Conservation (phyloP, 306 rosid species). For the Fragaria ananassa region DNA sequence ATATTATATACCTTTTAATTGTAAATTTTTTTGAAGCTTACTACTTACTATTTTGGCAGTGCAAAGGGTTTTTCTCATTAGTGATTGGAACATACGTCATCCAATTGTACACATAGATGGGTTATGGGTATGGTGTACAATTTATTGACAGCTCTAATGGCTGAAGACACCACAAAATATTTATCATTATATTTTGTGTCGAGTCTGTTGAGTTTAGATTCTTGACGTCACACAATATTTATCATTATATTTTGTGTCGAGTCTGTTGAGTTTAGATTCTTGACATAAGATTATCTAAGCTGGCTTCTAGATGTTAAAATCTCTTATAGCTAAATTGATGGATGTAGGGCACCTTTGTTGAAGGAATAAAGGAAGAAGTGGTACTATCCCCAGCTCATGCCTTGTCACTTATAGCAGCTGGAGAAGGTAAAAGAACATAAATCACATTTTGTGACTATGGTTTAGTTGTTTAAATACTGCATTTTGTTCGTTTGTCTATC, state of each 20-base stretch:
- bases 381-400: slow-evolving; percentile 99
- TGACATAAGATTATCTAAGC: slow-evolving; percentile 1
- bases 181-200: background rate
- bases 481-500: background rate
- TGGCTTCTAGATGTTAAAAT: slow-evolving; percentile 3
- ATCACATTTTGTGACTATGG: slow-evolving; percentile 10
- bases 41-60: background rate
- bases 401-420: slow-evolving; percentile 95
- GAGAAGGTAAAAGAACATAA: slow-evolving; percentile 70
- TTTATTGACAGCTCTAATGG: background rate
- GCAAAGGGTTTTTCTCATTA: background rate
- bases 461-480: background rate
- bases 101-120: background rate
- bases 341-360: slow-evolving; percentile 86
- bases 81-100: background rate
- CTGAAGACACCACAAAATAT: background rate
- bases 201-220: background rate
- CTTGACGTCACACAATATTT: background rate
- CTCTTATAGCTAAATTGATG: slow-evolving; percentile 31
- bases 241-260: background rate
- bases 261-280: background rate
- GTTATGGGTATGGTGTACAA: background rate
- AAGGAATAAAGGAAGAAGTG: slow-evolving; percentile 98
- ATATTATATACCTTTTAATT: background rate
- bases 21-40: background rate